Evolutionary conservation across 768 basidiomycete species (phyloP).

Genomic region (Sutorius australiensis): DNA sequence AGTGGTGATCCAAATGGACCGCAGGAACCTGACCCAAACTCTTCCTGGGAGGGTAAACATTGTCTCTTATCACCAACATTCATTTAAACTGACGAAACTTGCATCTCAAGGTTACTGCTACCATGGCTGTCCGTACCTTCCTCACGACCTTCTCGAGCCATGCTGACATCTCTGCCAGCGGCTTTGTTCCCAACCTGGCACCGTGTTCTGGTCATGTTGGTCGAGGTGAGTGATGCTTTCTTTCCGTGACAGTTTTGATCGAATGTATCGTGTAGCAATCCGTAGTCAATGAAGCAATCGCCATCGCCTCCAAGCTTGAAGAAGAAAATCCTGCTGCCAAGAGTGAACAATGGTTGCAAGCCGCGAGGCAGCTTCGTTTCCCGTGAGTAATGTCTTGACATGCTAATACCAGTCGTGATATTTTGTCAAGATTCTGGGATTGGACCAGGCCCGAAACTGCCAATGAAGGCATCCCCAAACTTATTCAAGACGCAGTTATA

Average conservation of each 20-base stretch:
- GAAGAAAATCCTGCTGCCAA: background rate
- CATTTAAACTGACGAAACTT: constrained; percentile 1
- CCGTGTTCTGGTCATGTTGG: constrained; percentile 10
- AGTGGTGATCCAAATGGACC: constrained; percentile 19
- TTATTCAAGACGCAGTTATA: background rate
- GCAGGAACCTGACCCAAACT: constrained; percentile 1
- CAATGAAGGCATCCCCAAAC: background rate
- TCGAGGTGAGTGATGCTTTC: constrained; percentile 6
- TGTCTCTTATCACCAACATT: background rate
- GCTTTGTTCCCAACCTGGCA: constrained; percentile 24
- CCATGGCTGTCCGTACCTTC: constrained; percentile 10
- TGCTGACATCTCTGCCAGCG: constrained; percentile 11
- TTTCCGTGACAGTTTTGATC: too few species aligned
- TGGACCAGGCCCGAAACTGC: constrained; percentile 10
- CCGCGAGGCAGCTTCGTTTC: constrained; percentile 13
- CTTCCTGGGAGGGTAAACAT: constrained; percentile 8
- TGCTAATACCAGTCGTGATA: background rate
- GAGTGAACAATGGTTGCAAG: constrained; percentile 8
- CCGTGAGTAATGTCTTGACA: constrained; percentile 8
- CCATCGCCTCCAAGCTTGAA: constrained; percentile 10
- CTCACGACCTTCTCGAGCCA: background rate
- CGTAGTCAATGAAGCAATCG: constrained; percentile 11
- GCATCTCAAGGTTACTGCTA: constrained; percentile 16
- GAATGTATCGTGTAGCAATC: constrained; percentile 11
- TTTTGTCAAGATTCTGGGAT: constrained; percentile 15